Evolutionary conservation across 2,329 filamentous ascomycete genomes (phyloP), one percentile per base, ranked within the genome.

Genomic region (Harringtonia lauricola): DNA sequence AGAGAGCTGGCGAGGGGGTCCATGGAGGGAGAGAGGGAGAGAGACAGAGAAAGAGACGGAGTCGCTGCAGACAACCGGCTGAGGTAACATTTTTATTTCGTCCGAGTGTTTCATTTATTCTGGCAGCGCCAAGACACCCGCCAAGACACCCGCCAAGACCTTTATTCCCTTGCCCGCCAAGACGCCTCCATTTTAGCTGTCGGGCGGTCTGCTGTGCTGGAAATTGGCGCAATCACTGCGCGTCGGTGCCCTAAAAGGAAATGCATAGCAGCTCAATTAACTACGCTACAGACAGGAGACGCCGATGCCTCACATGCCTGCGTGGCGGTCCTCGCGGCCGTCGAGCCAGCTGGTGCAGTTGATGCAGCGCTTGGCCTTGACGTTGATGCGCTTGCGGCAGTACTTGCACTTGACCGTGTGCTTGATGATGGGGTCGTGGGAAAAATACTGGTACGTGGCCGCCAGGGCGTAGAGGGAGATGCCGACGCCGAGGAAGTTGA

Each of bases 401-500:
- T 81, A 86, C 54, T 66, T 72, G 63, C 82, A 87, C 60, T 78
- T 82, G 42, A 79, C 68, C 22, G 73, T 76, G 51, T 74, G 76
- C 64, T 85, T 86, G 57, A 86, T 82, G 49, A 86, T 81, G 14
- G 76, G 74, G 42, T 86, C 81, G 12, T 71, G 67, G 13, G 73
- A 76, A 12, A 77, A 55, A 48, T 66, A 68, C 52, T 79, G 76
- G 56, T 85, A 86, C 33, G 75, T 36, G 40, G 70, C 68, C 1
- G 80, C 81, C 24, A 86, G 66, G 0, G 67, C 62, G 56, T 85
- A 87, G 10, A 86, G 64, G 13, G 75, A 71, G 15, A 84, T 39
- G 3, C 81, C 83, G 5, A 86, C 66, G 42, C 78, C 73, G 21
- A 79, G 35, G 49, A 87, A 86, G 43, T 80, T 76, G 43, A 86